phyloP scores from a whole-genome alignment of 2,329 filamentous ascomycete genomes.

The Aureobasidium sp. region DNA sequence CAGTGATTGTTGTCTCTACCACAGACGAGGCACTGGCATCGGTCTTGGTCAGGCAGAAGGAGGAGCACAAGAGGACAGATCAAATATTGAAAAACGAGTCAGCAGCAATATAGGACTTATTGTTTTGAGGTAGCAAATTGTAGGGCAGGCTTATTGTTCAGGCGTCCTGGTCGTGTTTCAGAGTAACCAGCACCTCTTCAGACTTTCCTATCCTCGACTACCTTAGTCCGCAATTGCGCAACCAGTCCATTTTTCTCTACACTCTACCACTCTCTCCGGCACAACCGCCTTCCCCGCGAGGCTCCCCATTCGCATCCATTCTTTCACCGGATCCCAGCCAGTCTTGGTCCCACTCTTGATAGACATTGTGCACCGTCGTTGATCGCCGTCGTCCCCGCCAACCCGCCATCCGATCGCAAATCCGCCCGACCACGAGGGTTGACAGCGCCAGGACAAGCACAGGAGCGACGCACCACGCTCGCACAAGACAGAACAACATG shows the following conservation, averaged over 20 bases:
- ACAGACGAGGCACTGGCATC: background rate
- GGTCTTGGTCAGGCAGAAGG: background rate
- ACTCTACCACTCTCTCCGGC: background rate
- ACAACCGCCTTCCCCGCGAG: background rate
- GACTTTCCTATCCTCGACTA: background rate
- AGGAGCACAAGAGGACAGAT: background rate
- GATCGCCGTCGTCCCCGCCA: slow-evolving; percentile 6
- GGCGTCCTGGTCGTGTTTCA: slow-evolving; percentile 5
- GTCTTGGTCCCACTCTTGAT: background rate
- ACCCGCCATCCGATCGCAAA: background rate
- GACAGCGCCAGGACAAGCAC: background rate
- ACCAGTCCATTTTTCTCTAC: background rate
- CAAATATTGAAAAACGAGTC: background rate
- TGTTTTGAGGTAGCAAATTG: background rate
- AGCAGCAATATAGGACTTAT: background rate
- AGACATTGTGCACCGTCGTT: background rate
- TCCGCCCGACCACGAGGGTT: slow-evolving; percentile 8
- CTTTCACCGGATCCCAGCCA: background rate
- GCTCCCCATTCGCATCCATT: background rate
- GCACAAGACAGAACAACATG: slow-evolving; percentile 12
- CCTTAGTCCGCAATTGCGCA: slow-evolving; percentile 5
- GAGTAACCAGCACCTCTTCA: background rate
- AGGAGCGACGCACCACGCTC: background rate
- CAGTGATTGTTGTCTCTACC: slow-evolving; percentile 3
- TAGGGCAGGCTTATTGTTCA: background rate